A percentile compares a stretch with the other conserved stretches of the same genome.
Conservation (phyloP, 73 alveolate genomes). For the Effrenium voratum region DNA sequence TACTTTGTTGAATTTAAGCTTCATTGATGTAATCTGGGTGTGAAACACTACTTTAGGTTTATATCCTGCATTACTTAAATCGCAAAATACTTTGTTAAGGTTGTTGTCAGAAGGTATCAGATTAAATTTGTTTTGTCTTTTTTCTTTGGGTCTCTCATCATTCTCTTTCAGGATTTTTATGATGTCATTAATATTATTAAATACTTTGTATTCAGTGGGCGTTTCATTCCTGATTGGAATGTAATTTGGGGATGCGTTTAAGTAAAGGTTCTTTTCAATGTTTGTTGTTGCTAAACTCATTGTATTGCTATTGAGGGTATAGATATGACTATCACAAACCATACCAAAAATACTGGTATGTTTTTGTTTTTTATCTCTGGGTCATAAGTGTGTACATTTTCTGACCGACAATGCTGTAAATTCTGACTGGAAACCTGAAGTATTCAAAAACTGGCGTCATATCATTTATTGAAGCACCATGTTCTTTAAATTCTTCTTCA, state of each 20-base stretch:
- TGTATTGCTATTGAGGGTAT: neutral
- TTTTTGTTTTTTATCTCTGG: slow-evolving; percentile 1
- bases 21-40: neutral
- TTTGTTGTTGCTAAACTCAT: neutral
- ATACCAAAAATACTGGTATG: neutral
- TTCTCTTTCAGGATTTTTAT: neutral
- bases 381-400: slow-evolving; percentile 4
- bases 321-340: slow-evolving; percentile 26
- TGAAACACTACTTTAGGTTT: neutral
- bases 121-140: neutral
- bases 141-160: neutral
- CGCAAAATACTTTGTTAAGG: neutral
- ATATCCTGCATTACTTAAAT: neutral
- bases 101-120: slow-evolving; percentile 1
- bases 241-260: neutral
- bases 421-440: slow-evolving; percentile 39
- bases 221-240: neutral
- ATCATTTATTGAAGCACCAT: slow-evolving; percentile 12
- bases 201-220: slow-evolving; percentile 8
- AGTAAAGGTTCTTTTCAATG: neutral
- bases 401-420: neutral
- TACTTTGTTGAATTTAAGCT: neutral
- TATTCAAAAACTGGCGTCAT: neutral
- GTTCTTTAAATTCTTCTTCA: neutral
- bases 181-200: neutral